phyloP scores from a whole-genome alignment of 495 filamentous ascomycete species.

The Darksidea phi region DNA sequence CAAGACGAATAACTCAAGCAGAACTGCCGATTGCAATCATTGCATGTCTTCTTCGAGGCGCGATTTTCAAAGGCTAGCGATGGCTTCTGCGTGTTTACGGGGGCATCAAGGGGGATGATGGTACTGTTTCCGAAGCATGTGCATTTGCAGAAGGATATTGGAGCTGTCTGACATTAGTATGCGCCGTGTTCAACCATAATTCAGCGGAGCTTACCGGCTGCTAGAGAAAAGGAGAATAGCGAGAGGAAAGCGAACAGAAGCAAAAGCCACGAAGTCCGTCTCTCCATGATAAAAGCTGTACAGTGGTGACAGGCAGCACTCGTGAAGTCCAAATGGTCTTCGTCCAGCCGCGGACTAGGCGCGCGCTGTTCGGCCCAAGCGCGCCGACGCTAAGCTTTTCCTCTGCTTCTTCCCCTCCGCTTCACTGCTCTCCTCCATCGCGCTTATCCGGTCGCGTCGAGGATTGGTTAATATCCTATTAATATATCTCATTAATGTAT shows the following conservation, averaged over 20 bases:
- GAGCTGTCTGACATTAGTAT: conserved; percentile 34
- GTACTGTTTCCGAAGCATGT: conserved; percentile 90
- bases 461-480: neutral
- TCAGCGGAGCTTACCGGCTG: conserved; percentile 37
- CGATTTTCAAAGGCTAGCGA: conserved; percentile 36
- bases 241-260: conserved; percentile 29
- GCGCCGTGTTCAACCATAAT: too few species aligned
- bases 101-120: conserved; percentile 69
- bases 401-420: neutral
- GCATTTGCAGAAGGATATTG: conserved; percentile 96
- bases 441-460: neutral
- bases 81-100: conserved; percentile 36
- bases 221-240: conserved; percentile 35
- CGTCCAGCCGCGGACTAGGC: neutral
- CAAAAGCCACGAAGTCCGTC: conserved; percentile 10
- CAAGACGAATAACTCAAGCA: conserved; percentile 87
- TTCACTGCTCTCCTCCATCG: neutral
- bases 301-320: neutral
- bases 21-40: conserved; percentile 87
- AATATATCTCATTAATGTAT: neutral
- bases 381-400: conserved; percentile 4
- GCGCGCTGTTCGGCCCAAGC: conserved; percentile 3
- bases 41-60: conserved; percentile 56
- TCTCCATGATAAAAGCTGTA: neutral
- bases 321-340: neutral